Percentiles rank a stretch among this genome's conserved stretches.
These are phyloP conservation scores for Termitomyces sp. DNA, from an alignment of 768 basidiomycete genomes.

Conservation along the genomic window DNA sequence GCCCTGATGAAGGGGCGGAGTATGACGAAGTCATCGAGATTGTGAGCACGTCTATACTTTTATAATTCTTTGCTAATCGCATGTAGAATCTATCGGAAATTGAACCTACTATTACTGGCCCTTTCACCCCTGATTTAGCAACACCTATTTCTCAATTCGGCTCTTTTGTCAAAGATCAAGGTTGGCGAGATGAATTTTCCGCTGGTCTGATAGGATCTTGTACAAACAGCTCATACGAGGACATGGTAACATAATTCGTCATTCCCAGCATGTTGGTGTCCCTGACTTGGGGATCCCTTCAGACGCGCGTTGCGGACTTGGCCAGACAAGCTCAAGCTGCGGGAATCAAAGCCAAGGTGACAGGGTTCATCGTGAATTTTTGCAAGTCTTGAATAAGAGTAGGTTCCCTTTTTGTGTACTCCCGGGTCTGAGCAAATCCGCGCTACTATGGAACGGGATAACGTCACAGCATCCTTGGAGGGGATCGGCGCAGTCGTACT, in stretches of 20 bases:
- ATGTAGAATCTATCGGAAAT: conserved; percentile 78
- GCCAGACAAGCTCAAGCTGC: conserved; percentile 84
- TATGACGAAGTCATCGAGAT: conserved; percentile 96
- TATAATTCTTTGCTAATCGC: background rate
- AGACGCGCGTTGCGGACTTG: conserved; percentile 90
- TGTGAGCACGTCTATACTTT: conserved; percentile 37
- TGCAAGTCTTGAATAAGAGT: conserved; percentile 5
- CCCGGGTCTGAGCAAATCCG: conserved; percentile 95
- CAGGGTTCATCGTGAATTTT: background rate
- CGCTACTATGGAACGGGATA: conserved; percentile 95
- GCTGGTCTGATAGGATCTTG: conserved; percentile 97
- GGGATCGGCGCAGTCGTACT: conserved; percentile 91
- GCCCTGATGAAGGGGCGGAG: conserved; percentile 80
- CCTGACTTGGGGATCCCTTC: conserved; percentile 4
- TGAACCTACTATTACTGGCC: conserved; percentile 93
- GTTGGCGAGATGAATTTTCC: conserved; percentile 91
- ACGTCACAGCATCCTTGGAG: conserved; percentile 74
- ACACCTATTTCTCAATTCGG: conserved; percentile 91
- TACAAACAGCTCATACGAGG: conserved; percentile 97
- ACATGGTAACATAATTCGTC: conserved; percentile 54
- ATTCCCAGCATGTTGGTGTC: conserved; percentile 4
- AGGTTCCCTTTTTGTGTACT: conserved; percentile 84
- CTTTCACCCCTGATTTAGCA: conserved; percentile 95
- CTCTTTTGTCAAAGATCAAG: conserved; percentile 70
- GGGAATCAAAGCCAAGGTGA: conserved; percentile 72